Evolutionary conservation across 148 eudicot species (phyloP), one percentile per base, ranked within the genome.

Genomic region (Amaranthus cruentus): DNA sequence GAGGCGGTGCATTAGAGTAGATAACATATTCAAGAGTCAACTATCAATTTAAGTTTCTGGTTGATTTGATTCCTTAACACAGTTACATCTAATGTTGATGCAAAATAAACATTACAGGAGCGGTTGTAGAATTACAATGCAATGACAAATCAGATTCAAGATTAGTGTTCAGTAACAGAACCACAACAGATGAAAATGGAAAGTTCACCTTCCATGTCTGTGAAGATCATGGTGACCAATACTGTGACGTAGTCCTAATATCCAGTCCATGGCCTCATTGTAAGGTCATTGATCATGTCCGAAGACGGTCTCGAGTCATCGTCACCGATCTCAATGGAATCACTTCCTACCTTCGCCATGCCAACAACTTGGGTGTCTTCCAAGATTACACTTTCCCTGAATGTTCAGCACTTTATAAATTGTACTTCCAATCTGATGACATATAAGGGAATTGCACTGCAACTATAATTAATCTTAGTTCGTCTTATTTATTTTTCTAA

Each of bases 321-420:
- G 83, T 93, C 50, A 93, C 96, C 62, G 71, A 83, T 62, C 57
- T 66, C 79, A 93, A 90, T n/a, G 98, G 98, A 38, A 70, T 90
- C 57, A 56, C 3, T 47, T 75, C 89, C n/a, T 67, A 77, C 54
- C 61, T 48, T 3, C 88, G 98, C 3, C 75, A 64, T 7, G 88
- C 90, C 58, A 93, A 93, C 52, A 80, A 80, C 82, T 68, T 93
- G 83, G 98, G 96, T 7, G 89, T 87, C 78, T 53, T 82, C 62
- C 82, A 66, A 62, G 82, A 71, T 21, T 74, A 77, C 7, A 79
- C 90, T 14, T 74, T 87, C 78, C 80, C 90, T 0, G 83, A 79
- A 50, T 93, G 98, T 78, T 15, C 77, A 15, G 60, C 81, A 51
- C 81, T 92, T 49, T 86, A 87, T 70, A 71, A 71, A 73, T 77